phyloP scores from a whole-genome alignment of 2,329 filamentous ascomycete genomes.

The Alternaria sp. region DNA sequence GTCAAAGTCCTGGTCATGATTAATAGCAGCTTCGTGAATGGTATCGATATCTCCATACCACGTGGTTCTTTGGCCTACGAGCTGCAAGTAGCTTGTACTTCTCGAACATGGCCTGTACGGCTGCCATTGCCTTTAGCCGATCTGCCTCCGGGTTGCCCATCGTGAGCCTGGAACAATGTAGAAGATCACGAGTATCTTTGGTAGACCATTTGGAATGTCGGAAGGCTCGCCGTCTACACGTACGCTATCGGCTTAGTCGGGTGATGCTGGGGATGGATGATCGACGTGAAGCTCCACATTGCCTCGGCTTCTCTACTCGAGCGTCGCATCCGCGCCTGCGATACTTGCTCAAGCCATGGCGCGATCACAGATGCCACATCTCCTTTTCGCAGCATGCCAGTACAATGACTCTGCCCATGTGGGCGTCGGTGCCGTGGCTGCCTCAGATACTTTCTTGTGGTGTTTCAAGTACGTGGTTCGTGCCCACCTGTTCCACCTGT shows the following conservation, averaged over 20 bases:
- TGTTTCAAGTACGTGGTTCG: constrained; percentile 22
- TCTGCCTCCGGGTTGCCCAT: constrained; percentile 35
- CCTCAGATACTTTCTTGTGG: constrained; percentile 13
- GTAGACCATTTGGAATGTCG: neutral
- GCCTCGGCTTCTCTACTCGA: constrained; percentile 13
- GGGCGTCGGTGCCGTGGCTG: constrained; percentile 6
- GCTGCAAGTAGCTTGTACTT: constrained; percentile 44
- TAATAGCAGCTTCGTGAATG: neutral
- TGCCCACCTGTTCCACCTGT: constrained; percentile 23
- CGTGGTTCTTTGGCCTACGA: constrained; percentile 39
- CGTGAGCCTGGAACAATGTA: neutral
- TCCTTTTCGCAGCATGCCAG: neutral
- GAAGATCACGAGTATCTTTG: neutral
- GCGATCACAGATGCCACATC: constrained; percentile 4
- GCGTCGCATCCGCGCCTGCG: neutral
- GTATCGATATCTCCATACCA: constrained; percentile 23
- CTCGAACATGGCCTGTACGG: constrained; percentile 48
- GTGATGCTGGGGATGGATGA: neutral
- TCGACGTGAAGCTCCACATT: constrained; percentile 5
- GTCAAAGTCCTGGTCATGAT: constrained; percentile 44
- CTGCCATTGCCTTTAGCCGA: constrained; percentile 43
- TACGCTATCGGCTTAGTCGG: neutral
- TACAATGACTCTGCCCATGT: constrained; percentile 13
- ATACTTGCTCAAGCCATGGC: constrained; percentile 6
- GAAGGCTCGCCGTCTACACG: neutral